Evolutionary conservation across 2,329 filamentous ascomycete species (phyloP).

Genomic region (Spiromastix sp.): DNA sequence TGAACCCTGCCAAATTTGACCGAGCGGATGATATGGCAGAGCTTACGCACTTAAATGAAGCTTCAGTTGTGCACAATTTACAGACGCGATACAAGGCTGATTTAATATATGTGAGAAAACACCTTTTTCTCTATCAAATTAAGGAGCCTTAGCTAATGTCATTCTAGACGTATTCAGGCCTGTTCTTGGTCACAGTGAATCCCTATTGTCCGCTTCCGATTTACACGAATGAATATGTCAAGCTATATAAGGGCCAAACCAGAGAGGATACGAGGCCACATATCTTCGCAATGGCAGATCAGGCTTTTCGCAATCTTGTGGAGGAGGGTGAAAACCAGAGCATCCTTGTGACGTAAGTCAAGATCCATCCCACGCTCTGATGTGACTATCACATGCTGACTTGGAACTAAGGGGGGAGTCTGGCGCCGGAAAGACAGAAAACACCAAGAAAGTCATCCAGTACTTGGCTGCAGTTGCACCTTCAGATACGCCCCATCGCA

Average conservation of each 20-base stretch:
- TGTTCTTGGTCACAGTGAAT: constrained; percentile 95
- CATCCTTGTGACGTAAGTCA: constrained; percentile 75
- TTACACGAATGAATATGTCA: constrained; percentile 92
- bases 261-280: constrained; percentile 94
- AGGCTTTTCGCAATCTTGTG: constrained; percentile 89
- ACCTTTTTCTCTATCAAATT: background rate
- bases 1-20: constrained; percentile 98
- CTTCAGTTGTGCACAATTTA: constrained; percentile 94
- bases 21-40: constrained; percentile 99
- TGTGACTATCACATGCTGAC: constrained; percentile 7
- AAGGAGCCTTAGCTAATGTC: constrained; percentile 4
- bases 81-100: constrained; percentile 92
- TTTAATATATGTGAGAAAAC: constrained; percentile 63
- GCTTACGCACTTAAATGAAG: constrained; percentile 93
- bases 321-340: constrained; percentile 95
- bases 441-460: constrained; percentile 98
- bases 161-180: constrained; percentile 75
- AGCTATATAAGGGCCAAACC: constrained; percentile 89
- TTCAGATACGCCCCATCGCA: constrained; percentile 57
- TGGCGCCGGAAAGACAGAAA: constrained; percentile 95
- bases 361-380: background rate
- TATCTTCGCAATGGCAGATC: constrained; percentile 95
- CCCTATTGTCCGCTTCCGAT: constrained; percentile 92
- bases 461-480: constrained; percentile 92
- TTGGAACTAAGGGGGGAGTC: constrained; percentile 60